These are phyloP conservation scores for Avena eriantha DNA, from an alignment of 176 grass and related monocot species.

Conservation along the genomic window DNA sequence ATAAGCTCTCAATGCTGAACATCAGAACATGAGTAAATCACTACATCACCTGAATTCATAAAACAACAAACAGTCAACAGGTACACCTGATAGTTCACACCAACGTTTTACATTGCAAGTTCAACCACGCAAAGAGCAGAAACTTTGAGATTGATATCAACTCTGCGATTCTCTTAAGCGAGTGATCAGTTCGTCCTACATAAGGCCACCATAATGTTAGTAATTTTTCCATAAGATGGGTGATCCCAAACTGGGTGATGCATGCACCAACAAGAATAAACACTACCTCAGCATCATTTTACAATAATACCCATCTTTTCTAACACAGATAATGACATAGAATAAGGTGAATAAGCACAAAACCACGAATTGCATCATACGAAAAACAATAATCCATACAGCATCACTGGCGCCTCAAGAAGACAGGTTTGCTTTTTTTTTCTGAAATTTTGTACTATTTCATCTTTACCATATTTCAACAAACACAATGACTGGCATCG, in stretches of 20 bases:
- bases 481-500: not conserved
- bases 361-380: not conserved
- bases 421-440: not conserved
- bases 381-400: not conserved
- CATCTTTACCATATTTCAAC: not conserved
- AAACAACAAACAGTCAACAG: not conserved
- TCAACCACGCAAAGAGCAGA: not conserved
- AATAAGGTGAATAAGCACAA: slow-evolving; percentile 11
- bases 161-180: slow-evolving; percentile 5
- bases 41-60: slow-evolving; percentile 10
- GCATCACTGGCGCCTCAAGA: not conserved
- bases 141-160: slow-evolving; percentile 1
- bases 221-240: not conserved
- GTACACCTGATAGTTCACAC: not conserved
- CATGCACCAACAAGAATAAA: not conserved
- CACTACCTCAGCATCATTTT: not conserved
- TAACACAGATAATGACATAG: not conserved
- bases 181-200: slow-evolving; percentile 62
- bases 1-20: not conserved
- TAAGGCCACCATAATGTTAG: slow-evolving; percentile 19
- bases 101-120: not conserved
- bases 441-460: slow-evolving; percentile 2
- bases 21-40: not conserved
- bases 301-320: not conserved
- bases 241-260: not conserved